phyloP scores from a whole-genome alignment of 1,284 basidiomycete species.

The Ganoderma lingzhi region DNA sequence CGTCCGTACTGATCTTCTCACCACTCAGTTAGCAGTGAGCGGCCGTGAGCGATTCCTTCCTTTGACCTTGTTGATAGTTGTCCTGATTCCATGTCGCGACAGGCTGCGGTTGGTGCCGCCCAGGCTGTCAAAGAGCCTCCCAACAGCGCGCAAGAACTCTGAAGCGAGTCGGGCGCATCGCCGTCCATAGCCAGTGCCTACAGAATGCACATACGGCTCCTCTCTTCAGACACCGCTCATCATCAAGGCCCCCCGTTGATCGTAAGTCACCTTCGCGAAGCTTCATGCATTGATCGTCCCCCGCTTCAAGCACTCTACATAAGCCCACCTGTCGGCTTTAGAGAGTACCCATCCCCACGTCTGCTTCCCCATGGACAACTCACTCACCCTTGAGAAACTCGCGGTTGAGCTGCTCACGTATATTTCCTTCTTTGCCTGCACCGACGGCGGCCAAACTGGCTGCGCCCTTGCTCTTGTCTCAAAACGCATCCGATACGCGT shows the following conservation, averaged over 20 bases:
- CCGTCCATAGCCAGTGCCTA: neutral
- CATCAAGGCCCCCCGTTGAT: neutral
- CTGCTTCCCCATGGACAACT: slow-evolving; percentile 2
- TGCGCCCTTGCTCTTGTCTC: slow-evolving; percentile 29
- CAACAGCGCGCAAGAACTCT: slow-evolving; percentile 8
- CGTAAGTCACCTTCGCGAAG: neutral
- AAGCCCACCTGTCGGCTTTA: neutral
- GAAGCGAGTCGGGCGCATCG: neutral
- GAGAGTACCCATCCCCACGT: neutral
- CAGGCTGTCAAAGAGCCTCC: neutral
- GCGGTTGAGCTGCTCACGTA: slow-evolving; percentile 31
- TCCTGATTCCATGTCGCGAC: slow-evolving; percentile 3
- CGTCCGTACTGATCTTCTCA: neutral
- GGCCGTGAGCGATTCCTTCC: neutral
- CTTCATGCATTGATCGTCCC: slow-evolving; percentile 2
- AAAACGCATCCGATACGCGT: slow-evolving; percentile 27
- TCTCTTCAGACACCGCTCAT: neutral
- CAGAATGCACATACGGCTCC: neutral
- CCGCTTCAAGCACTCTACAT: neutral
- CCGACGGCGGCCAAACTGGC: slow-evolving; percentile 29
- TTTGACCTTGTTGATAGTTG: slow-evolving; percentile 12
- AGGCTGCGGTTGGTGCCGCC: slow-evolving; percentile 19
- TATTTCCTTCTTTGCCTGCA: slow-evolving; percentile 29
- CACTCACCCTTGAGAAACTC: slow-evolving; percentile 24
- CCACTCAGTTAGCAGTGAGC: neutral